Base-by-base conservation (phyloP, 306 rosid genomes). In the Trifolium repens region DNA sequence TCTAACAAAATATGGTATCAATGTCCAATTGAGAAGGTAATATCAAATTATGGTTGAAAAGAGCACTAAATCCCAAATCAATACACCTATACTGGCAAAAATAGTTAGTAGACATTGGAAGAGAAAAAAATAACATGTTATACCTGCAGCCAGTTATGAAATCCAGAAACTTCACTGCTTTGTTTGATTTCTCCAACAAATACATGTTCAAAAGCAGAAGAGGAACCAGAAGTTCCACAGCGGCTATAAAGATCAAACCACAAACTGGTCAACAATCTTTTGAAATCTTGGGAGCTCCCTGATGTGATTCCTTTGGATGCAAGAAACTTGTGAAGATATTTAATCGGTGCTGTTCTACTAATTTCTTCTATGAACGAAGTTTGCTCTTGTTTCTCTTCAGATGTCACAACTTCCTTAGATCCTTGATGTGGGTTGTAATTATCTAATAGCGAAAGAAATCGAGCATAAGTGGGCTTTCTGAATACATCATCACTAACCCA, bases 131-230 rank as follows among this genome's bases (percentile, higher is more conserved):
- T 27, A 66, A 22, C 24, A 75, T 27, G 71, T 71, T 74, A 77
- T 44, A 94, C 97, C 97, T 94, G 97, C 81, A 94, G 84, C 98
- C 97, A 91, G 83, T 94, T 94, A 81, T 94, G 98, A 81, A 94
- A 94, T 71, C 98, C 98, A 62, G 93, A 88, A 84, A 94, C 92
- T 84, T 88, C 91, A 24, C 85, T 85, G 34, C 34, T 44, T 75
- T 84, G 84, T 85, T 91, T 94, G 73, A 91, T 86, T 89, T 94
- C 98, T 75, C 98, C 98, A 70, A 94, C 96, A 83, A 94, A 90
- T 69, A 94, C 98, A 77, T 94, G 98, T 62, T 94, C 98, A 71
- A 94, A 94, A 80, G 98, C 94, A 58, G 98, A 94, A 67, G 98
- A 94, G 72, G 91, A 94, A 72, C 87, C 88, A 65, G 89, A 90